These are phyloP conservation scores for Coprinopsis strossmayeri DNA, from an alignment of 768 basidiomycete genomes.

Conservation along the genomic window DNA sequence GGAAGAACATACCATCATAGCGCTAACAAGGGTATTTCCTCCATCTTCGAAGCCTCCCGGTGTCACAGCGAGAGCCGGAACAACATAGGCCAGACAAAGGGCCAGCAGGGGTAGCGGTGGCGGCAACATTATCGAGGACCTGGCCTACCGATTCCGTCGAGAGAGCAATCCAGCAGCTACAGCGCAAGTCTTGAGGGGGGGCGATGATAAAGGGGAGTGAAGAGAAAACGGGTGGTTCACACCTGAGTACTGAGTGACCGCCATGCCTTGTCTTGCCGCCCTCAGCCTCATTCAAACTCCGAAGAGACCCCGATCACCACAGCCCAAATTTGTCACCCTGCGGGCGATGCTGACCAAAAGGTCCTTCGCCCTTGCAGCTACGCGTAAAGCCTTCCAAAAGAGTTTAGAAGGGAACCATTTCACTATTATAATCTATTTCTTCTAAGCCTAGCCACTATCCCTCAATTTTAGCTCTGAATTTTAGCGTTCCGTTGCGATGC, in stretches of 20 bases:
- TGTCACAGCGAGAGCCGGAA: neutral
- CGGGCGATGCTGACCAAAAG: too few relatives aligned
- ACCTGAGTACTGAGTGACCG: neutral
- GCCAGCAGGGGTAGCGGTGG: slow-evolving; percentile 3
- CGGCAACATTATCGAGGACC: neutral
- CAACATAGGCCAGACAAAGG: neutral
- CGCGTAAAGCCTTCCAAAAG: too few relatives aligned
- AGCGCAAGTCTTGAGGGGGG: slow-evolving; percentile 7
- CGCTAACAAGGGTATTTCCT: slow-evolving; percentile 35
- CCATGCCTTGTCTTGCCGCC: neutral
- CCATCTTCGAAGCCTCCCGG: neutral
- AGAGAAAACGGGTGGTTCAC: neutral
- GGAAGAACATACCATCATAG: slow-evolving; percentile 42
- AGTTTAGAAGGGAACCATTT: too few relatives aligned
- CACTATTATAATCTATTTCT: too few relatives aligned
- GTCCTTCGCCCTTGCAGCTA: too few relatives aligned
- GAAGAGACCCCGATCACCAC: neutral
- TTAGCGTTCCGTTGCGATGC: too few relatives aligned
- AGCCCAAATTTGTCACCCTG: neutral
- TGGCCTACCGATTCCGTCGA: neutral
- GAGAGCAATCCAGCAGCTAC: neutral
- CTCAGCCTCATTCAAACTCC: too few relatives aligned
- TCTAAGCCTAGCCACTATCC: too few relatives aligned
- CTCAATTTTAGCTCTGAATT: too few relatives aligned
- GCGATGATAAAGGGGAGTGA: slow-evolving; percentile 9